Evolutionary conservation across 2,329 filamentous ascomycete species (phyloP).

Genomic region (Cordyceps javanica): DNA sequence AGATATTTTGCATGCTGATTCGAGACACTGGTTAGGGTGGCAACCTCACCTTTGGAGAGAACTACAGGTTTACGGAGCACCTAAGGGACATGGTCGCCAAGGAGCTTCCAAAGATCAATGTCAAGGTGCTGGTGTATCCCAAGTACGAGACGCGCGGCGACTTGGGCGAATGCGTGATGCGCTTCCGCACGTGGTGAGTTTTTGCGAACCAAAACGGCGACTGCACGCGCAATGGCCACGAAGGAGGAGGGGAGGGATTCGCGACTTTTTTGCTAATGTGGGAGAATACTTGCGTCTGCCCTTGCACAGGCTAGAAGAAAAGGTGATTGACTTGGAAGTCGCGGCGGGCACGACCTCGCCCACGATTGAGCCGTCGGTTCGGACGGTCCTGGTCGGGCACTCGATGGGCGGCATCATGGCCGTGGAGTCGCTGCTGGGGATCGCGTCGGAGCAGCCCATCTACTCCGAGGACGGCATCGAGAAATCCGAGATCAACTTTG

Average conservation of each 20-base stretch:
- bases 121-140: slow-evolving; percentile 67
- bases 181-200: slow-evolving; percentile 68
- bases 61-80: slow-evolving; percentile 63
- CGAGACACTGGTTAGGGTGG: slow-evolving; percentile 50
- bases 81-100: slow-evolving; percentile 58
- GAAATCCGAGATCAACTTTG: slow-evolving; percentile 36
- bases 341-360: slow-evolving; percentile 72
- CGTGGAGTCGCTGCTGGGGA: slow-evolving; percentile 74
- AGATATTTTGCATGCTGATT: neutral
- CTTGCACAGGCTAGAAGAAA: slow-evolving; percentile 70
- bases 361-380: slow-evolving; percentile 79
- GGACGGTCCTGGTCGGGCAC: slow-evolving; percentile 76
- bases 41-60: slow-evolving; percentile 67
- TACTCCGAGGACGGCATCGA: slow-evolving; percentile 38
- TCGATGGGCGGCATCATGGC: slow-evolving; percentile 93
- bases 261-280: no score
- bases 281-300: no score
- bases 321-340: slow-evolving; percentile 92
- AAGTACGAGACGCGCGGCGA: slow-evolving; percentile 79
- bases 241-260: neutral
- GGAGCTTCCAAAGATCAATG: slow-evolving; percentile 61
- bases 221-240: neutral
- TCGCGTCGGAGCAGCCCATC: slow-evolving; percentile 53
- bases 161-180: slow-evolving; percentile 60
- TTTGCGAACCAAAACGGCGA: neutral